Base-by-base conservation (phyloP, 2,329 filamentous ascomycete genomes). In the Domatiomyces globalis region DNA sequence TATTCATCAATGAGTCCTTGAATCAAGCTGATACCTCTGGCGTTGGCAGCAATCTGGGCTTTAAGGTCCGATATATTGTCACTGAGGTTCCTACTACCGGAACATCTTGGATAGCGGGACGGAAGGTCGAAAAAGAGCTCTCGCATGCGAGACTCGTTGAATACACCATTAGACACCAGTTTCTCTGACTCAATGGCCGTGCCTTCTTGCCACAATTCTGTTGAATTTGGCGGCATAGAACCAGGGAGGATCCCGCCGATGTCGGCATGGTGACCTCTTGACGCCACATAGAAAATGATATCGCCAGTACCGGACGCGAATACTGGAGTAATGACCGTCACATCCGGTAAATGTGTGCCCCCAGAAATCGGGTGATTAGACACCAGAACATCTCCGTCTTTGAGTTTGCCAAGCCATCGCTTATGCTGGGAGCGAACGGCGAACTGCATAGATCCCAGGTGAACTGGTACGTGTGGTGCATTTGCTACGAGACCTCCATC, bases 361-460 rank as follows among this genome's bases (percentile, higher is more conserved):
- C 85, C 85, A 60, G 80, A 87, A 62, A 84, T 82, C 0, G 85
- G 85, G 61, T 88, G 85, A 59, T 90, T 90, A 0, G 83, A 82
- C 6, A 87, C 81, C 45, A 90, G 75, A 0, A 88, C 84, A 63
- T 90, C 85, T 20, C 85, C 85, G 46, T 76, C 80, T 58, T 84
- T 81, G 27, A 89, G 69, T 58, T 81, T 84, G 15, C 81, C 83
- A 58, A 77, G 74, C 83, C 84, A 88, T 42, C 86, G 82, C 59
- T 84, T 77, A 4, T 85, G 83, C 67, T 90, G 85, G 46, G 84
- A 84, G 53, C 78, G 75, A 1, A 90, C 84, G 48, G 85, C 88
- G 8, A 85, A 89, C n/a, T 83, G 85, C 85, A 90, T 88, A 46
- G 82, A 87, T 25, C 85, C 85, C 9, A 92, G 71, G 63, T 90